These are phyloP conservation scores for Colletotrichum somersetense DNA, from an alignment of 2,329 filamentous ascomycete species.

Conservation along the genomic window DNA sequence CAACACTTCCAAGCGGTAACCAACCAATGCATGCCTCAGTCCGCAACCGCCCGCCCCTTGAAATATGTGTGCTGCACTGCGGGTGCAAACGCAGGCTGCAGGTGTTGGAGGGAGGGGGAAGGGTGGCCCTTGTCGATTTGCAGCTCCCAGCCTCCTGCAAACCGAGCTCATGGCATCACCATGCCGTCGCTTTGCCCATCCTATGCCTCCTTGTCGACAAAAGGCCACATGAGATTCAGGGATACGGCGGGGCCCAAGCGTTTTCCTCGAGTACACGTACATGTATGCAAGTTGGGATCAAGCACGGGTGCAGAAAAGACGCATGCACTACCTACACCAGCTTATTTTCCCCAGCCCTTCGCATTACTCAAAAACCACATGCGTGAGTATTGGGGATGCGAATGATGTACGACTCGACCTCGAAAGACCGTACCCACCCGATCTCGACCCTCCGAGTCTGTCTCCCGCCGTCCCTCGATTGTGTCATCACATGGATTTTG, in stretches of 20 bases:
- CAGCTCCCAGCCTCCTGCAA: slow-evolving; percentile 30
- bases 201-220: background rate
- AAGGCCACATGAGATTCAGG: slow-evolving; percentile 14
- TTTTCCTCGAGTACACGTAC: background rate
- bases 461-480: background rate
- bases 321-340: slow-evolving; percentile 33
- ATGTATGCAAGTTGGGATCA: slow-evolving; percentile 13
- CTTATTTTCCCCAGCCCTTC: slow-evolving; percentile 34
- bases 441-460: slow-evolving; percentile 2
- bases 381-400: background rate
- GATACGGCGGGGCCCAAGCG: slow-evolving; percentile 20
- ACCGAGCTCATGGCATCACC: slow-evolving; percentile 36
- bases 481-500: slow-evolving; percentile 18
- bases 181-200: slow-evolving; percentile 22
- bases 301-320: slow-evolving; percentile 8
- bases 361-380: slow-evolving; percentile 21
- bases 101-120: slow-evolving; percentile 1
- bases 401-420: background rate
- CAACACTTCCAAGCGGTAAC: background rate
- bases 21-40: slow-evolving; percentile 26
- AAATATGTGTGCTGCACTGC: slow-evolving; percentile 19
- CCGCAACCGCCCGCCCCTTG: slow-evolving; percentile 35
- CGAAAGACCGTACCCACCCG: background rate
- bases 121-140: slow-evolving; percentile 27
- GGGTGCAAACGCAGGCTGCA: slow-evolving; percentile 26